Evolutionary conservation across 2,329 filamentous ascomycete genomes (phyloP), one percentile per base, ranked within the genome.

Genomic region (Zalaria sp.): DNA sequence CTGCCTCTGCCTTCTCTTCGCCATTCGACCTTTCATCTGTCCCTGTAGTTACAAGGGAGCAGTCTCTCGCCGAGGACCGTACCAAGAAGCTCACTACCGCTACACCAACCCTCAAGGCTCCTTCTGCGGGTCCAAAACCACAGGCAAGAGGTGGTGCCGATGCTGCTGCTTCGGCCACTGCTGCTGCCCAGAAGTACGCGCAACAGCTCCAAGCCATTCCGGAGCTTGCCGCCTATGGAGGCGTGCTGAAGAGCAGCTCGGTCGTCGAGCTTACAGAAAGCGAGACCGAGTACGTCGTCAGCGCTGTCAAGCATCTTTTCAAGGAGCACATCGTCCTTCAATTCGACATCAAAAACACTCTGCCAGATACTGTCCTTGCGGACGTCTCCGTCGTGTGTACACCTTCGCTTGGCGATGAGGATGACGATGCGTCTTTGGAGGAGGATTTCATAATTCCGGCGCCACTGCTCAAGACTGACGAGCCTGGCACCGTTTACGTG

Each of bases 311-410:
- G 71, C 91, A 98, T 60, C 79, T 98, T 55, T 98, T 95, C 79
- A 93, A 93, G 67, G 85, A 94, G 60, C 85, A 96, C 57, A 71
- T 98, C 56, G 89, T 98, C 29, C 68, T 98, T 42, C 91, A 98
- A 58, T 98, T 91, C 62, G 85, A 96, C 58, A 79, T 98, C 61
- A 96, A 93, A 73, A 98, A 98, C 69, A 98, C 91, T 2, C 72
- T 98, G 7, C 81, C 85, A 8, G 85, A 88, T 46, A 93, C 87
- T 10, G 77, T 98, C 27, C 72, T 96, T 29, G 86, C 94, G 59
- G 85, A 93, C 47, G 86, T 93, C 10, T 86, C 84, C 0, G 77
- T 94, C 34, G 74, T 88, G 11, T 83, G 83, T 27, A 81, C 81
- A 0, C 85, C 88, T 4, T 68, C 79, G 0, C 83, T 93, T 35